phyloP scores from a whole-genome alignment of 306 rosid genomes.

The Trifolium subterraneum region DNA sequence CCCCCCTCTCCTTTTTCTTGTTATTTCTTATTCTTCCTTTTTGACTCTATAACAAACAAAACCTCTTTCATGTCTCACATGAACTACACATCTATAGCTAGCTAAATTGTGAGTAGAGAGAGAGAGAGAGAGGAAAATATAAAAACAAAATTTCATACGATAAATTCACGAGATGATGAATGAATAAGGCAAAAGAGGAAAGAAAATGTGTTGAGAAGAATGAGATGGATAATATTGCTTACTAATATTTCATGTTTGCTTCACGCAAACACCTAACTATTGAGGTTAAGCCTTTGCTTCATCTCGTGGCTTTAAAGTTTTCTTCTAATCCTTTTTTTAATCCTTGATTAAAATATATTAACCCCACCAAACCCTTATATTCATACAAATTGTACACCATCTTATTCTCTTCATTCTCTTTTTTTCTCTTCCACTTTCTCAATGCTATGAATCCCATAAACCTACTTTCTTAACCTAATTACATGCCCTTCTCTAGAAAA shows the following conservation, averaged over 20 bases:
- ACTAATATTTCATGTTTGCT: constrained; percentile 77
- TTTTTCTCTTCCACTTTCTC: neutral
- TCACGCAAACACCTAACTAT: constrained; percentile 93
- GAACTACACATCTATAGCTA: constrained; percentile 1
- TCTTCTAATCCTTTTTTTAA: constrained; percentile 42
- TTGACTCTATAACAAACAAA: constrained; percentile 37
- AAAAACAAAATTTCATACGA: no score
- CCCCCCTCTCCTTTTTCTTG: neutral
- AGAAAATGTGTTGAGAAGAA: constrained; percentile 40
- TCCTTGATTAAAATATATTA: constrained; percentile 45
- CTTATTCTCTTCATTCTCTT: constrained; percentile 11
- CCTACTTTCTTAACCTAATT: constrained; percentile 30
- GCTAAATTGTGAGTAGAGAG: neutral
- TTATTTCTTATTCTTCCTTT: constrained; percentile 3
- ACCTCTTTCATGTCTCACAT: constrained; percentile 44
- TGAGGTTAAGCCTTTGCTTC: constrained; percentile 70
- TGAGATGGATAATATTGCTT: constrained; percentile 2
- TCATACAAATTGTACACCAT: constrained; percentile 30
- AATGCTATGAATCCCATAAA: constrained; percentile 17
- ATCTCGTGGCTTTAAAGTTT: constrained; percentile 96
- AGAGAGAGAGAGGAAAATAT: no score
- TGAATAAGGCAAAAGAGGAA: constrained; percentile 16
- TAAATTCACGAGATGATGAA: constrained; percentile 44
- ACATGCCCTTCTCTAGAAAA: neutral
- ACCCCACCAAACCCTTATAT: constrained; percentile 64